A percentile compares a stretch with the other conserved stretches of the same genome.
These are phyloP conservation scores for Globisporangium spinosum DNA, from an alignment of 352 stramenopile genomes.

Conservation along the genomic window DNA sequence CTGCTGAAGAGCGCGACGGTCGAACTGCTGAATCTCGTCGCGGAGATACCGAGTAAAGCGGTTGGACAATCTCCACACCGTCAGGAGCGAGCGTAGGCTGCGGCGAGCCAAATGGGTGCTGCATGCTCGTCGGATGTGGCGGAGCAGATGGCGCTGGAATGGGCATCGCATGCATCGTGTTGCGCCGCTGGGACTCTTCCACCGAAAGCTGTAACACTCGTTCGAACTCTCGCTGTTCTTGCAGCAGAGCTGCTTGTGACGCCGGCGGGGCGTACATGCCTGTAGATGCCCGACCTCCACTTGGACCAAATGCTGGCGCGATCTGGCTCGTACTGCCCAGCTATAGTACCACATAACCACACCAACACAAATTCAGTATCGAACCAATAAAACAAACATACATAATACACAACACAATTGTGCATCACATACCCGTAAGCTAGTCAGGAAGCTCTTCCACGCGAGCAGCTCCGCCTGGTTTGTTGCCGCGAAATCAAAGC, in stretches of 20 bases:
- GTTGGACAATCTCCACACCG: constrained; percentile 80
- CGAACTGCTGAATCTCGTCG: not conserved
- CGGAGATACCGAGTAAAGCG: constrained; percentile 18
- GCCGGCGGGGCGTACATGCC: constrained; percentile 1
- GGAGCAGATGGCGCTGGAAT: constrained; percentile 31
- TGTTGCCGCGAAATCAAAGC: constrained; percentile 58
- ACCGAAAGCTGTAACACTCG: constrained; percentile 51
- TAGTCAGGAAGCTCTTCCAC: constrained; percentile 71
- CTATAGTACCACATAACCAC: constrained; percentile 12
- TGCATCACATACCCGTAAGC: constrained; percentile 32
- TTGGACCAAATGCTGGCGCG: constrained; percentile 21
- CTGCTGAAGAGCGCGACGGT: not conserved
- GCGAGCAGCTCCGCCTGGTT: constrained; percentile 55
- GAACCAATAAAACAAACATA: not conserved
- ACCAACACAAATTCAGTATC: not conserved
- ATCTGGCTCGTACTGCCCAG: constrained; percentile 23
- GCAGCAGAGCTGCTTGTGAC: constrained; percentile 24
- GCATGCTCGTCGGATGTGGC: constrained; percentile 20
- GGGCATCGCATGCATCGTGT: not conserved
- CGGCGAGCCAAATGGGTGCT: constrained; percentile 25
- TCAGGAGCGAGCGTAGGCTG: constrained; percentile 52
- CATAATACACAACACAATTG: not conserved
- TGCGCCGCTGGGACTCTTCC: constrained; percentile 40
- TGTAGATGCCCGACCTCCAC: constrained; percentile 1
- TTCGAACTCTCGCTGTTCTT: constrained; percentile 59